Evolutionary conservation across 1,284 basidiomycete genomes (phyloP), one percentile per base, ranked within the genome.

Genomic region (Athelia psychrophila): DNA sequence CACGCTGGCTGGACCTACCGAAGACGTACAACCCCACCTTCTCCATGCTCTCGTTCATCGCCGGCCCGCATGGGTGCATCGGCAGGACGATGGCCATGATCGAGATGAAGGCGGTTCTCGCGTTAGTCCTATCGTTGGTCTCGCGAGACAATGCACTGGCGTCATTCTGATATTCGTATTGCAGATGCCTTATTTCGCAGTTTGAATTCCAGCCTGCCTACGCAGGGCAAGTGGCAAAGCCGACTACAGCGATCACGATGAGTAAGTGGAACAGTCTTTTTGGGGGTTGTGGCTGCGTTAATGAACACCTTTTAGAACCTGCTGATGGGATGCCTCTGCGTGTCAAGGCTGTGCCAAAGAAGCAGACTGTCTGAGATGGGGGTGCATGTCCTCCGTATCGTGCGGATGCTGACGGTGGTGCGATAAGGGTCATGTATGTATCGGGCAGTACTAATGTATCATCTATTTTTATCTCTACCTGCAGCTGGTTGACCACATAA

Each of bases 31-130:
- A 70, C 50, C 49, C 70, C 2, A 61, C 61, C 0, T 73, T 70
- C 40, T 75, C 74, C 2, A 60, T 74, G 3, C 59, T 77, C 19
- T 72, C 74, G 0, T 78, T 79, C 60, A 66, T 78, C 48, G 66
- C 70, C 5, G 77, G 77, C 1, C 76, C 77, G 5, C 77, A 78
- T 49, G 73, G 65, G 2, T 78, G 76, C 57, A 79, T 78, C 38
- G 76, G 75, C 3, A 77, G 73, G 60, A 78, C 76, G 0, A 79
- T 80, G 78, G 69, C 76, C 0, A 70, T 79, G 20, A 69, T 74
- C 32, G 78, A 80, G 60, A 80, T 79, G 77, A 79, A 79, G 57
- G 72, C 71, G 42, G 70, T 75, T 13, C 51, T 74, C 18, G 65
- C 69, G 76, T 77, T 52, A 48, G 72, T 66, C 12, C 12, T 46